Conservation (phyloP, 2,329 filamentous ascomycete genomes). For the Aspergillus jensenii region DNA sequence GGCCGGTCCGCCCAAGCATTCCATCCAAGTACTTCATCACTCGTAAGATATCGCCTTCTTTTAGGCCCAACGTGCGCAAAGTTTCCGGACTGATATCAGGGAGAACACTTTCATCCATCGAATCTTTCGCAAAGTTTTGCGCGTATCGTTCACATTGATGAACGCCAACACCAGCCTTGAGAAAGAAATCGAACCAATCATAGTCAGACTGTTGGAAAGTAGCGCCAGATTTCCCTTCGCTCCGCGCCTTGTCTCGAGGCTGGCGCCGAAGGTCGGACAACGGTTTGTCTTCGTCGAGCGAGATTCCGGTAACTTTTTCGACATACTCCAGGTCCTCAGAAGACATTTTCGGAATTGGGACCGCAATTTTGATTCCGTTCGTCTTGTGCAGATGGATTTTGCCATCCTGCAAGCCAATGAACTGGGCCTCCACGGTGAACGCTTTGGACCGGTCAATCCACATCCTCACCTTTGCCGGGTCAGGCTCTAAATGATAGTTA, state of each 20-base stretch:
- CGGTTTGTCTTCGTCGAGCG: conserved; percentile 88
- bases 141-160: conserved; percentile 94
- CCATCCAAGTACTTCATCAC: conserved; percentile 86
- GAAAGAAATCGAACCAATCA: conserved; percentile 99
- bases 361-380: conserved; percentile 97
- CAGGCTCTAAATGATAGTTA: conserved; percentile 62
- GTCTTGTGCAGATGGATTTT: conserved; percentile 98
- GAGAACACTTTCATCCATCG: conserved; percentile 91
- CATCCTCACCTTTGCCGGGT: conserved; percentile 76
- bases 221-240: conserved; percentile 40
- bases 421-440: conserved; percentile 96
- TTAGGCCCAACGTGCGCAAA: conserved; percentile 83
- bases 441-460: conserved; percentile 96
- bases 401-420: conserved; percentile 88
- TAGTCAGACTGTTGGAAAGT: conserved; percentile 60
- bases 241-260: conserved; percentile 28
- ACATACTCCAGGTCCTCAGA: conserved; percentile 93
- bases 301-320: conserved; percentile 80
- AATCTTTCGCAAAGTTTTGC: conserved; percentile 83
- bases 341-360: conserved; percentile 94
- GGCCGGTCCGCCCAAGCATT: conserved; percentile 67
- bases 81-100: conserved; percentile 83
- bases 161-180: conserved; percentile 85
- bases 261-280: conserved; percentile 73
- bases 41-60: conserved; percentile 94